Conservation (phyloP, 2,329 filamentous ascomycete genomes). For the Cephalotrichum gorgonifer region DNA sequence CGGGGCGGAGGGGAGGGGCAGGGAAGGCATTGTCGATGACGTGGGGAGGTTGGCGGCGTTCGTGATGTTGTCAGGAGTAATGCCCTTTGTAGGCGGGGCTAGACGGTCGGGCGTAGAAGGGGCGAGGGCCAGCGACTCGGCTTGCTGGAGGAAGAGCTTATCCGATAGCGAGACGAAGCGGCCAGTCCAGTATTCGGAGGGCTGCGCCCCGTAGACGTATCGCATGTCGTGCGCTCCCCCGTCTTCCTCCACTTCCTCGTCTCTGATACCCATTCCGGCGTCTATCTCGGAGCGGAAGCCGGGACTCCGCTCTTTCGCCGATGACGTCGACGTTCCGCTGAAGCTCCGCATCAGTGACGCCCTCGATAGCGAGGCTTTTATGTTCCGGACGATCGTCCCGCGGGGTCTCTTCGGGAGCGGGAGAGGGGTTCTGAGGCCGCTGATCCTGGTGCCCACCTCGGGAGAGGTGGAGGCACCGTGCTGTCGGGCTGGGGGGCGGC, state of each 20-base stretch:
- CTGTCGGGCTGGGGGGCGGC: background rate
- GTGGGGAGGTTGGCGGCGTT: too few relatives aligned
- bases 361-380: background rate
- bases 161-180: conserved; percentile 31
- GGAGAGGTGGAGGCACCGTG: too few relatives aligned
- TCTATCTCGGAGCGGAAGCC: too few relatives aligned
- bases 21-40: too few relatives aligned
- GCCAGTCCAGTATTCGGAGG: conserved; percentile 49
- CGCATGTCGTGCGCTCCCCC: conserved; percentile 12
- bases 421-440: too few relatives aligned
- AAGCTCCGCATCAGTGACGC: background rate
- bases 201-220: conserved; percentile 29
- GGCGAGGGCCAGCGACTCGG: background rate
- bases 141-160: background rate
- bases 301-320: too few relatives aligned
- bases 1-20: too few relatives aligned
- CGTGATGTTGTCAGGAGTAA: too few relatives aligned
- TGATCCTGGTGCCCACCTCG: too few relatives aligned
- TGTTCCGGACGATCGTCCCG: background rate
- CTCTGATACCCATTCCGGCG: too few relatives aligned
- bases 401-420: background rate
- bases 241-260: too few relatives aligned
- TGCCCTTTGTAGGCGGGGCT: background rate
- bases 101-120: background rate
- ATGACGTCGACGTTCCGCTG: background rate